Conservation (phyloP, 176 grass and related monocot species). For the Secale cereale region DNA sequence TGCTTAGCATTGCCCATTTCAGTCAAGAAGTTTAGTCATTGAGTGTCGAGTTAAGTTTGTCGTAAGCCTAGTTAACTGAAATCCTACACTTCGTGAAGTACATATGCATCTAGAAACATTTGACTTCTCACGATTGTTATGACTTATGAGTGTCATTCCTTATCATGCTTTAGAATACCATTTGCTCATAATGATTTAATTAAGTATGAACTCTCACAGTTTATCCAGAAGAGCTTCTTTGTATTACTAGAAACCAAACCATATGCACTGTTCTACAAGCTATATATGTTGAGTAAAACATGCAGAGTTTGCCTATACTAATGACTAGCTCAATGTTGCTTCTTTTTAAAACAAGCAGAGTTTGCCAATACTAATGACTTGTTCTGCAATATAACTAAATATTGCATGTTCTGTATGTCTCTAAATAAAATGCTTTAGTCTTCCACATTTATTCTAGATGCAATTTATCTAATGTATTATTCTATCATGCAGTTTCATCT, state of each 20-base stretch:
- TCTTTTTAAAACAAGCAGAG: neutral
- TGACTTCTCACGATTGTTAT: neutral
- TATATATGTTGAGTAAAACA: conserved; percentile 10
- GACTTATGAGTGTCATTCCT: neutral
- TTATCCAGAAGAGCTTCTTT: neutral
- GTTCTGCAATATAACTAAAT: neutral
- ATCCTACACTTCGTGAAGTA: neutral
- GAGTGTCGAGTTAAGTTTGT: neutral
- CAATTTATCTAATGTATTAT: conserved; percentile 23
- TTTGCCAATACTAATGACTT: neutral
- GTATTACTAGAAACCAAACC: conserved; percentile 15
- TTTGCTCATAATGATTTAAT: neutral
- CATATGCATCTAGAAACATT: neutral
- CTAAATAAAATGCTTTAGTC: neutral
- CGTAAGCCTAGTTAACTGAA: neutral
- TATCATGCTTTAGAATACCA: neutral
- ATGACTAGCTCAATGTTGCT: neutral
- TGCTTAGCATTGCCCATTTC: neutral
- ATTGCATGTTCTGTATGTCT: neutral
- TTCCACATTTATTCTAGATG: neutral
- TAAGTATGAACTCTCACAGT: neutral
- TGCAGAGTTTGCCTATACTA: neutral
- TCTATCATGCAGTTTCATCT: conserved; percentile 76
- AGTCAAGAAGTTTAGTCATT: neutral
- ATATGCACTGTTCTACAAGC: neutral